Evolutionary conservation across 768 basidiomycete genomes (phyloP).

Genomic region (Termitomyces titanicus): DNA sequence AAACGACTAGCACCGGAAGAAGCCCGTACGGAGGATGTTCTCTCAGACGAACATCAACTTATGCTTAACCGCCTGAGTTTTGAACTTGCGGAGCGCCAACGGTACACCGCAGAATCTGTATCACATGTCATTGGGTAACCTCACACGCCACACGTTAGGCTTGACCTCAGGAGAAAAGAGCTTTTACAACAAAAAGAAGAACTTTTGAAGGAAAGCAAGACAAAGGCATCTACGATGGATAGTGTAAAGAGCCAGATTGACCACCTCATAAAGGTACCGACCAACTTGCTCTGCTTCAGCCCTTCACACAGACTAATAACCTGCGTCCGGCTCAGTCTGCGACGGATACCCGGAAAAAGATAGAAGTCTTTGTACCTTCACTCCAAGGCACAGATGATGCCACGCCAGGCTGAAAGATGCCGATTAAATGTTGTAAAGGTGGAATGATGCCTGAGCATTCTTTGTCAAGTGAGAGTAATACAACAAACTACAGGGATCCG

Average conservation of each 20-base stretch:
- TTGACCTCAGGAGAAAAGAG: conserved; percentile 69
- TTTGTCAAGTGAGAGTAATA: conserved; percentile 12
- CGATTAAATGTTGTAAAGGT: not conserved
- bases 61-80: conserved; percentile 88
- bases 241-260: conserved; percentile 78
- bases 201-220: conserved; percentile 74
- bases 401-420: conserved; percentile 10
- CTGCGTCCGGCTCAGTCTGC: conserved; percentile 46
- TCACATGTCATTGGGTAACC: conserved; percentile 6
- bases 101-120: conserved; percentile 40
- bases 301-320: conserved; percentile 10
- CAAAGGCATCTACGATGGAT: conserved; percentile 70
- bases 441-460: conserved; percentile 6
- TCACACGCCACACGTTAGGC: conserved; percentile 35
- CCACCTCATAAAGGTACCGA: conserved; percentile 62
- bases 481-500: conserved; percentile 17
- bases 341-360: conserved; percentile 70
- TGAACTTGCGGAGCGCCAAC: conserved; percentile 83
- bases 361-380: conserved; percentile 60
- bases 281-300: conserved; percentile 4
- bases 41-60: conserved; percentile 73
- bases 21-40: conserved; percentile 54
- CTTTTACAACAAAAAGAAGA: conserved; percentile 71
- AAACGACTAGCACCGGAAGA: conserved; percentile 63
- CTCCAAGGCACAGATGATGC: conserved; percentile 23